A percentile compares a stretch with the other conserved stretches of the same genome.
These are phyloP conservation scores for Homolaphlyctis polyrhiza DNA, from an alignment of 371 early-diverging fungal species.

Conservation along the genomic window DNA sequence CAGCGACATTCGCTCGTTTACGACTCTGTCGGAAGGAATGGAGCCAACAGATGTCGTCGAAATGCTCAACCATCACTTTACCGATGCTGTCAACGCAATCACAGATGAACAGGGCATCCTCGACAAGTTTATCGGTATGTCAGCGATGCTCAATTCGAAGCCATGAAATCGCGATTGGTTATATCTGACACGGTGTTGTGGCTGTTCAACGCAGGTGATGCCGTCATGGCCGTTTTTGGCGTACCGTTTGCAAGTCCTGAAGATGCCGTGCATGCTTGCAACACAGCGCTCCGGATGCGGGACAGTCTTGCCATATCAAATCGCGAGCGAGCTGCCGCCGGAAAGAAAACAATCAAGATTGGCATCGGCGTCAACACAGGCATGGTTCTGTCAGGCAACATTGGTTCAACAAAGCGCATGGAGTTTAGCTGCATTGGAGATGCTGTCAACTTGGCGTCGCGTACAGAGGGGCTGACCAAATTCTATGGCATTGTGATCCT, in stretches of 20 bases:
- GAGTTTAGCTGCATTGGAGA: conserved; percentile 46
- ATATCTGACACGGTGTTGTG: too few species aligned
- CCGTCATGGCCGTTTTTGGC: conserved; percentile 49
- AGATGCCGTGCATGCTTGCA: conserved; percentile 42
- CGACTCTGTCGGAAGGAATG: conserved; percentile 36
- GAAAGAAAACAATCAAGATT: conserved; percentile 30
- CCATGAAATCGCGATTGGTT: background rate
- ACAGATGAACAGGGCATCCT: conserved; percentile 39
- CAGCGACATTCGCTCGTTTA: conserved; percentile 36
- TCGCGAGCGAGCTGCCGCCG: conserved; percentile 10
- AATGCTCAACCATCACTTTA: conserved; percentile 44
- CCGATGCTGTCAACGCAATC: conserved; percentile 42
- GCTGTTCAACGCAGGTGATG: conserved; percentile 20
- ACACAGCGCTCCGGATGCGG: conserved; percentile 37
- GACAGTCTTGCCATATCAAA: conserved; percentile 28
- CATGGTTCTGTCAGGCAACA: conserved; percentile 44
- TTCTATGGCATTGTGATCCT: conserved; percentile 33
- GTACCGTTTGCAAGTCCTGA: conserved; percentile 40
- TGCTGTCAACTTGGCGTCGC: conserved; percentile 38
- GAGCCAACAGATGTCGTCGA: conserved; percentile 44
- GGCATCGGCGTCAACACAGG: conserved; percentile 47
- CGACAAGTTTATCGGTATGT: conserved; percentile 42
- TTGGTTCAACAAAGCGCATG: conserved; percentile 46
- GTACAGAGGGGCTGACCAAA: conserved; percentile 42
- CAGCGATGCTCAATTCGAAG: too few species aligned